Percentiles rank a stretch among this genome's conserved stretches.
These are phyloP conservation scores for Croton laevigatus DNA, from an alignment of 441 rosid species.

Conservation along the genomic window DNA sequence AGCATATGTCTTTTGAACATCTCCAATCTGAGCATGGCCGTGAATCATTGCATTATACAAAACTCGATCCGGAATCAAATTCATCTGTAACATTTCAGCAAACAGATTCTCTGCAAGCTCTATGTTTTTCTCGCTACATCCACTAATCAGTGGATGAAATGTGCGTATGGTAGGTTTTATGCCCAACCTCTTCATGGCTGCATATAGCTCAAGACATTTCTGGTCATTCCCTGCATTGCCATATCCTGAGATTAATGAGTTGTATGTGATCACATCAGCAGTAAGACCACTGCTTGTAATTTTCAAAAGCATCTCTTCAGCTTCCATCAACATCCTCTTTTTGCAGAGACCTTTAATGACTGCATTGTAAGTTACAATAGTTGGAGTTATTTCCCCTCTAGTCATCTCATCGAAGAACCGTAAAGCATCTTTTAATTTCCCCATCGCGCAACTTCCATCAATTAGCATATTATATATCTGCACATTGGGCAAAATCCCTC, in stretches of 20 bases:
- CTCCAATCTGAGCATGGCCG: constrained; percentile 47
- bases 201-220: constrained; percentile 59
- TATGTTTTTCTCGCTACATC: constrained; percentile 45
- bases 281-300: constrained; percentile 43
- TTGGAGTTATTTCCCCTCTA: constrained; percentile 36
- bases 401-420: constrained; percentile 61
- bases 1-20: constrained; percentile 41
- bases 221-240: constrained; percentile 40
- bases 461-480: constrained; percentile 74
- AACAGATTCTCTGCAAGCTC: constrained; percentile 44
- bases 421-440: constrained; percentile 59
- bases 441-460: constrained; percentile 48
- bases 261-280: constrained; percentile 69
- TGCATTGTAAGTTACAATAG: constrained; percentile 68
- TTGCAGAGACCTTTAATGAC: constrained; percentile 65
- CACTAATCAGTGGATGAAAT: constrained; percentile 52
- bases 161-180: constrained; percentile 54
- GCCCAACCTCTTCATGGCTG: constrained; percentile 56
- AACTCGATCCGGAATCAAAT: constrained; percentile 53
- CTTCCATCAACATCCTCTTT: constrained; percentile 48
- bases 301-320: constrained; percentile 53
- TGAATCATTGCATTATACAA: constrained; percentile 55
- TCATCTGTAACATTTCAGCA: constrained; percentile 47
- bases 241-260: constrained; percentile 70
- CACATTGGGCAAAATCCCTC: constrained; percentile 57